Conservation (phyloP, 164 flowering plant species). For the Berberis vulgaris region DNA sequence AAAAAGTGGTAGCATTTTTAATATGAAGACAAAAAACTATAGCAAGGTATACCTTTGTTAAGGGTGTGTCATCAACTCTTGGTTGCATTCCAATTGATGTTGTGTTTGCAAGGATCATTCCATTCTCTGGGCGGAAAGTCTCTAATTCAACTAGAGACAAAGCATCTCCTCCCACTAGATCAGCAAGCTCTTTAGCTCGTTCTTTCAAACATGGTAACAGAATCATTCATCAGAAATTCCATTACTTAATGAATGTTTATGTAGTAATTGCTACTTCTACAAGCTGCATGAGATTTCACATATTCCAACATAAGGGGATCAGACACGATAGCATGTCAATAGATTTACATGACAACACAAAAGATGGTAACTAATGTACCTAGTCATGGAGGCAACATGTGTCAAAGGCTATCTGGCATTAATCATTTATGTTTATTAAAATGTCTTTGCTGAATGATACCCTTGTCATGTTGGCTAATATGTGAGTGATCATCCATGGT, state of each 20-base stretch:
- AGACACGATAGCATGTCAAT: too few species aligned
- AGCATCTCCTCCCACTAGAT: conserved; percentile 71
- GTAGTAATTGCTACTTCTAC: not conserved
- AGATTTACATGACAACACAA: too few species aligned
- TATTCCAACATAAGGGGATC: too few species aligned
- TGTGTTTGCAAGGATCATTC: conserved; percentile 93
- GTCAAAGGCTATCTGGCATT: too few species aligned
- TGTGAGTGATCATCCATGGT: too few species aligned
- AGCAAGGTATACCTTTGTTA: conserved; percentile 64
- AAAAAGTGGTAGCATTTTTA: not conserved
- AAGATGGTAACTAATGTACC: too few species aligned
- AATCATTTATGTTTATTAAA: too few species aligned
- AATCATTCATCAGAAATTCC: not conserved
- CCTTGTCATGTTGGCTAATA: too few species aligned
- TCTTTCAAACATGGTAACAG: conserved; percentile 25
- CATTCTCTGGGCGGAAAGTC: conserved; percentile 65
- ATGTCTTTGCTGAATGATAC: too few species aligned
- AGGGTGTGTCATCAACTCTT: conserved; percentile 71
- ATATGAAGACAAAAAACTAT: not conserved
- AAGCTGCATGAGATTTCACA: too few species aligned
- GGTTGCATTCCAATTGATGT: conserved; percentile 97
- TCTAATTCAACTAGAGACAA: conserved; percentile 54
- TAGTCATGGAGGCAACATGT: too few species aligned
- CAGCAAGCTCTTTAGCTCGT: conserved; percentile 78
- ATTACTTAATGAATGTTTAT: not conserved